These are phyloP conservation scores for Erythrobasidium hasegawianum DNA, from an alignment of 1,284 basidiomycete genomes.

Conservation along the genomic window DNA sequence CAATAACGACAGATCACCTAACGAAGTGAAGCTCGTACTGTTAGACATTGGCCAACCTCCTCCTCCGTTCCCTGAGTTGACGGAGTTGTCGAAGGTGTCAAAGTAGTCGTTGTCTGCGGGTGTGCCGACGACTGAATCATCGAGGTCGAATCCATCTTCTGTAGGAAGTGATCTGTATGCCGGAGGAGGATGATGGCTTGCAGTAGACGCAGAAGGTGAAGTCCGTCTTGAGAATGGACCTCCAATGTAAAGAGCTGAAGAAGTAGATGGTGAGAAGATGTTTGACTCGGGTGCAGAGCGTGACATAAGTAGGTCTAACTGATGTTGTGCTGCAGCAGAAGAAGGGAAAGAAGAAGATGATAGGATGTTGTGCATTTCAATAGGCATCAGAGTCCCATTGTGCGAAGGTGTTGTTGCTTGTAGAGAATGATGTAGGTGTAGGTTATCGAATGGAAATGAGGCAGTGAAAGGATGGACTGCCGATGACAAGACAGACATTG, in stretches of 20 bases:
- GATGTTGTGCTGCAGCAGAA: background rate
- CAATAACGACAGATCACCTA: background rate
- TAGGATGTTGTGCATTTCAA: conserved; percentile 24
- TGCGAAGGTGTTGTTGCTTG: background rate
- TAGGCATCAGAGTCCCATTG: conserved; percentile 17
- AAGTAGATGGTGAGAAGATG: conserved; percentile 24
- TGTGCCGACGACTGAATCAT: background rate
- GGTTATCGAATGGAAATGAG: conserved; percentile 32
- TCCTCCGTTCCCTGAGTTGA: background rate
- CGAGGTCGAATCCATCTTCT: conserved; percentile 8
- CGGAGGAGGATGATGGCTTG: background rate
- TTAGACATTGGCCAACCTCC: background rate
- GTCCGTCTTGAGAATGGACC: conserved; percentile 30
- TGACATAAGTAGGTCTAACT: conserved; percentile 11
- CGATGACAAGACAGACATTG: conserved; percentile 15
- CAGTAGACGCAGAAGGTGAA: conserved; percentile 15
- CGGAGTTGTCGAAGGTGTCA: background rate
- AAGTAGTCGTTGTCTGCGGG: no score
- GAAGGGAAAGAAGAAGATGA: background rate
- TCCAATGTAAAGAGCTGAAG: conserved; percentile 7
- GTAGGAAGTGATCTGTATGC: conserved; percentile 18
- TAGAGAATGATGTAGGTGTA: conserved; percentile 21
- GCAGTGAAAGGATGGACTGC: conserved; percentile 8
- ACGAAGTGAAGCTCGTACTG: background rate
- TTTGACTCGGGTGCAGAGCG: conserved; percentile 25